Evolutionary conservation across 495 filamentous ascomycete species (phyloP).

Genomic region (Neurospora sp.): DNA sequence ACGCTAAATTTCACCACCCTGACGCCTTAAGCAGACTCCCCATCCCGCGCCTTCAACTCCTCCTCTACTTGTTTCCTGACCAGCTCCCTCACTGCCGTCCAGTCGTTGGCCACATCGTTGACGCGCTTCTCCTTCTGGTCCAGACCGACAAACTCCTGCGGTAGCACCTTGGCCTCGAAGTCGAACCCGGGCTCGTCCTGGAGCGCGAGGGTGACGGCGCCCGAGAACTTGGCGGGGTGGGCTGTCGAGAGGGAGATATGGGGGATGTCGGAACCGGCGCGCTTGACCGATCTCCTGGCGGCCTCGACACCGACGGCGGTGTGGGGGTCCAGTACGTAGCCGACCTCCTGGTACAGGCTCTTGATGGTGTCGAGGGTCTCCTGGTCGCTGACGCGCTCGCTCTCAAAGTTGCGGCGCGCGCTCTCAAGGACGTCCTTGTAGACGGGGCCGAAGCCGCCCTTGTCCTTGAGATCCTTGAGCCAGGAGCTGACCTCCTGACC

Average conservation of each 20-base stretch:
- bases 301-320: conserved; percentile 76
- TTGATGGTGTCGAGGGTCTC: conserved; percentile 69
- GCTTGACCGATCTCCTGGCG: conserved; percentile 50
- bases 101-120: conserved; percentile 38
- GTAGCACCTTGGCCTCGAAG: conserved; percentile 62
- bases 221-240: conserved; percentile 86
- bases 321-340: conserved; percentile 87
- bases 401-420: conserved; percentile 61
- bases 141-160: conserved; percentile 66
- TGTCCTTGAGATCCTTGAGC: conserved; percentile 63
- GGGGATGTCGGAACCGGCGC: conserved; percentile 29
- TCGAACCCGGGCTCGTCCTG: conserved; percentile 52
- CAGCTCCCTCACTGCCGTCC: conserved; percentile 41
- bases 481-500: conserved; percentile 57
- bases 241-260: conserved; percentile 83
- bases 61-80: conserved; percentile 46
- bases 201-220: conserved; percentile 67
- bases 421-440: conserved; percentile 52
- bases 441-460: conserved; percentile 70
- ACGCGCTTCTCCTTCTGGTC: conserved; percentile 55
- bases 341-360: conserved; percentile 46
- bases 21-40: neutral
- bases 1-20: too few species aligned
- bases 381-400: conserved; percentile 69
- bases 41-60: conserved; percentile 25